Evolutionary conservation across 1,139 yeast genomes (phyloP).

Genomic region (Lodderomyces jiufengensis): DNA sequence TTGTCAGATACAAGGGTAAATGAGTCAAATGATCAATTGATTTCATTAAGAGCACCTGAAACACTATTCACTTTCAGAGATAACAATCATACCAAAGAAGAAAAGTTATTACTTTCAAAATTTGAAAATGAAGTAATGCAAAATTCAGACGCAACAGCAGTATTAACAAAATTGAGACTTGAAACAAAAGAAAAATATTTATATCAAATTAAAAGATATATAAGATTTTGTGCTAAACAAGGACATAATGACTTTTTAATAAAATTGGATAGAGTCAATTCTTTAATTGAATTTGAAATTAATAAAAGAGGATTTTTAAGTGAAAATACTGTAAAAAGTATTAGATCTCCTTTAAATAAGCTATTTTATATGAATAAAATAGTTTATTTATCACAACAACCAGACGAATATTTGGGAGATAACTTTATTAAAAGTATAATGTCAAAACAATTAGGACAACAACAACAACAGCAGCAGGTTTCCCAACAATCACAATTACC

Average conservation of each 20-base stretch:
- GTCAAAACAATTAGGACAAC: background rate
- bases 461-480: too few relatives aligned
- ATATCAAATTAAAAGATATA: slow-evolving; percentile 11
- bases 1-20: too few relatives aligned
- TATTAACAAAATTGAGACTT: slow-evolving; percentile 4
- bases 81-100: background rate
- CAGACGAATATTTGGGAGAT: slow-evolving; percentile 9
- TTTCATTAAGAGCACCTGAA: too few relatives aligned
- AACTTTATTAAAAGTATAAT: slow-evolving; percentile 10
- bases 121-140: slow-evolving; percentile 11
- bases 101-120: slow-evolving; percentile 8
- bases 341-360: slow-evolving; percentile 11
- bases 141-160: slow-evolving; percentile 8
- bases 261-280: slow-evolving; percentile 8
- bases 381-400: slow-evolving; percentile 11
- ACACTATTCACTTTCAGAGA: background rate
- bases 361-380: slow-evolving; percentile 12
- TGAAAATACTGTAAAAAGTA: slow-evolving; percentile 11
- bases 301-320: slow-evolving; percentile 7
- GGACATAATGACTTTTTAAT: slow-evolving; percentile 12
- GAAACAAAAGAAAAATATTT: slow-evolving; percentile 12
- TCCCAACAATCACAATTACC: too few relatives aligned
- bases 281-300: slow-evolving; percentile 8
- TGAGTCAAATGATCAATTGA: too few relatives aligned
- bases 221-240: slow-evolving; percentile 12